Percentiles rank a stretch among this genome's conserved stretches.
phyloP scores from a whole-genome alignment of 176 grass and related monocot genomes.

The Miscanthus lutarioriparius region DNA sequence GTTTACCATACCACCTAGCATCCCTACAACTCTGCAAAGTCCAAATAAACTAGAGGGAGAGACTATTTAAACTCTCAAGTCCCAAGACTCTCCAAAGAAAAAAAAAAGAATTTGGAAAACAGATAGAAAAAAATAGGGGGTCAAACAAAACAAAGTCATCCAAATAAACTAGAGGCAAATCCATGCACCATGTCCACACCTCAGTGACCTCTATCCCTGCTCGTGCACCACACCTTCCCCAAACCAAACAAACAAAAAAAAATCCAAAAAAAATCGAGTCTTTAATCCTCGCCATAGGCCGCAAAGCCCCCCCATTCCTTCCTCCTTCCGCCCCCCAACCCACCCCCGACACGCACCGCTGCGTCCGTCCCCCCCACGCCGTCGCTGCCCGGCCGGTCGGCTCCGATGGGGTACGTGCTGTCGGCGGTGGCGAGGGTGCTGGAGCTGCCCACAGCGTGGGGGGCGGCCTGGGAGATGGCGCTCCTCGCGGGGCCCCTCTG shows the following conservation, averaged over 20 bases:
- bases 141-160: neutral
- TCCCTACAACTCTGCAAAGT: neutral
- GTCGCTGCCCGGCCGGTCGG: conserved; percentile 2
- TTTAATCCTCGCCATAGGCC: conserved; percentile 46
- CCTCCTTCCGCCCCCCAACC: neutral
- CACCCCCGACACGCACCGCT: conserved; percentile 3
- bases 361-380: neutral
- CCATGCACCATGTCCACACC: conserved; percentile 40
- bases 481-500: conserved; percentile 78
- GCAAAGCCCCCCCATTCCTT: conserved; percentile 32
- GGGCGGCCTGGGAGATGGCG: conserved; percentile 62
- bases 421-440: conserved; percentile 67
- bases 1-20: neutral
- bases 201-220: neutral
- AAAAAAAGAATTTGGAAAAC: neutral
- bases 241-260: neutral
- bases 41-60: neutral
- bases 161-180: too few species aligned
- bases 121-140: neutral
- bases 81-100: neutral
- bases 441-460: conserved; percentile 54
- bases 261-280: conserved; percentile 22
- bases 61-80: neutral
- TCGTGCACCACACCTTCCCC: conserved; percentile 32
- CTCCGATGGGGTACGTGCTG: conserved; percentile 71